These are phyloP conservation scores for Oxalis stricta DNA, from an alignment of 441 rosid genomes.

Conservation along the genomic window DNA sequence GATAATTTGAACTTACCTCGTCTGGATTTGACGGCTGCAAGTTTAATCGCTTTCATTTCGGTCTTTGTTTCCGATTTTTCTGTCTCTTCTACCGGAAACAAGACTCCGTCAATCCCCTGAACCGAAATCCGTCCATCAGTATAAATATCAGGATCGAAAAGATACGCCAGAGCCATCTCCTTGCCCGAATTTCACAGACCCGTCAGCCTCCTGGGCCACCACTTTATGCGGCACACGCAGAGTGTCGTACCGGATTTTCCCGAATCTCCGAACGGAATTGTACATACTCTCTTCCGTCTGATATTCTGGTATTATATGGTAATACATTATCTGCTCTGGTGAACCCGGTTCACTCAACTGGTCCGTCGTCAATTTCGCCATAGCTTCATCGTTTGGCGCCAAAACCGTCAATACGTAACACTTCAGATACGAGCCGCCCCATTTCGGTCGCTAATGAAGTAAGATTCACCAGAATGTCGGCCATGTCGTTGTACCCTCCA, in stretches of 20 bases:
- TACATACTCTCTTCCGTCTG: conserved; percentile 66
- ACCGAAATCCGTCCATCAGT: conserved; percentile 64
- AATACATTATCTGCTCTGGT: conserved; percentile 60
- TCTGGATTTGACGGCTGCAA: conserved; percentile 30
- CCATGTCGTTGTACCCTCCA: conserved; percentile 73
- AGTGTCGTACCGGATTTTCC: conserved; percentile 41
- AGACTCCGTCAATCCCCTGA: conserved; percentile 53
- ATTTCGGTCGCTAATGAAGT: conserved; percentile 58
- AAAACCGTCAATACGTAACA: conserved; percentile 49
- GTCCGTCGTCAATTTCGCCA: conserved; percentile 55
- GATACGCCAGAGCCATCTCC: conserved; percentile 41
- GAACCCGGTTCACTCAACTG: conserved; percentile 65
- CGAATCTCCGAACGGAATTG: conserved; percentile 50
- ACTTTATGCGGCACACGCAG: conserved; percentile 50
- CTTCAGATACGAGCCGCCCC: conserved; percentile 57
- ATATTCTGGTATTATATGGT: conserved; percentile 52
- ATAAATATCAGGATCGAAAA: conserved; percentile 59
- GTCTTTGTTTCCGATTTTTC: conserved; percentile 7
- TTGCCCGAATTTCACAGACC: conserved; percentile 49
- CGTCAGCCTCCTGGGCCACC: conserved; percentile 49
- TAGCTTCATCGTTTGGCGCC: conserved; percentile 68
- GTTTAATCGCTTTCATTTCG: conserved; percentile 21
- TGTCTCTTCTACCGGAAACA: conserved; percentile 38
- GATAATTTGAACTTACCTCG: conserved; percentile 24
- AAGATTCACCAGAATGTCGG: conserved; percentile 53